phyloP scores from a whole-genome alignment of 805 yeast species.

The Barnettozyma pratensis region DNA sequence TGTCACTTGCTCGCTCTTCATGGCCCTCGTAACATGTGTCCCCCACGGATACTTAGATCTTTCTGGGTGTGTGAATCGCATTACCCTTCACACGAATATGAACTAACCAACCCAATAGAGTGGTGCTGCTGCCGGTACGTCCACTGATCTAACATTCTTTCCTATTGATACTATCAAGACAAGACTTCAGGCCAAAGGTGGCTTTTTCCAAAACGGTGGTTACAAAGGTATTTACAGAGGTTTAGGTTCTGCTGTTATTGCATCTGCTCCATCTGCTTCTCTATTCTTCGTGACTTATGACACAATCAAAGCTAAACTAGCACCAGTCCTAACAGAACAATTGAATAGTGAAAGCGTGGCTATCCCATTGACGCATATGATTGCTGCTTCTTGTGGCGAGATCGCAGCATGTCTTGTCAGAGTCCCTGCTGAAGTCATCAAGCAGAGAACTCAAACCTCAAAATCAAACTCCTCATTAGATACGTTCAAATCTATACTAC shows the following conservation, averaged over 20 bases:
- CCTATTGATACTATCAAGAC: slow-evolving; percentile 97
- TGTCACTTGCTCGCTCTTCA: neutral
- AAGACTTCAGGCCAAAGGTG: slow-evolving; percentile 91
- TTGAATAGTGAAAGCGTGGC: slow-evolving; percentile 23
- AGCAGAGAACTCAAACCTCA: slow-evolving; percentile 87
- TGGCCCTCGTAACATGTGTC: neutral
- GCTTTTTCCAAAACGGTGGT: slow-evolving; percentile 90
- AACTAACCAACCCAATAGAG: slow-evolving; percentile 31
- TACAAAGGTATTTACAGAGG: slow-evolving; percentile 90
- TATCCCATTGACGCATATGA: slow-evolving; percentile 65
- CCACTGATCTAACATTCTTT: slow-evolving; percentile 90
- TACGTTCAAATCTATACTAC: slow-evolving; percentile 58
- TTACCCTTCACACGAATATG: no score
- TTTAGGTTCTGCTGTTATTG: slow-evolving; percentile 87
- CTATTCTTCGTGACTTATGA: slow-evolving; percentile 84
- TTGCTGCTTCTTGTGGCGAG: slow-evolving; percentile 85
- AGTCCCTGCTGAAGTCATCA: slow-evolving; percentile 95
- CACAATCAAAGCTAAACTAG: slow-evolving; percentile 47
- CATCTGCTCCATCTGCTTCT: slow-evolving; percentile 88
- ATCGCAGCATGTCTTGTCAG: slow-evolving; percentile 89
- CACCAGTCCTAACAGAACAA: slow-evolving; percentile 30
- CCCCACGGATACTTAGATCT: neutral
- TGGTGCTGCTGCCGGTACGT: slow-evolving; percentile 96
- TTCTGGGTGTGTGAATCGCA: no score
- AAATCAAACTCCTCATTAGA: slow-evolving; percentile 60